A percentile compares a stretch with the other conserved stretches of the same genome.
Conservation (phyloP, 371 early-diverging fungal species). For the Actinomortierella ambigua region DNA sequence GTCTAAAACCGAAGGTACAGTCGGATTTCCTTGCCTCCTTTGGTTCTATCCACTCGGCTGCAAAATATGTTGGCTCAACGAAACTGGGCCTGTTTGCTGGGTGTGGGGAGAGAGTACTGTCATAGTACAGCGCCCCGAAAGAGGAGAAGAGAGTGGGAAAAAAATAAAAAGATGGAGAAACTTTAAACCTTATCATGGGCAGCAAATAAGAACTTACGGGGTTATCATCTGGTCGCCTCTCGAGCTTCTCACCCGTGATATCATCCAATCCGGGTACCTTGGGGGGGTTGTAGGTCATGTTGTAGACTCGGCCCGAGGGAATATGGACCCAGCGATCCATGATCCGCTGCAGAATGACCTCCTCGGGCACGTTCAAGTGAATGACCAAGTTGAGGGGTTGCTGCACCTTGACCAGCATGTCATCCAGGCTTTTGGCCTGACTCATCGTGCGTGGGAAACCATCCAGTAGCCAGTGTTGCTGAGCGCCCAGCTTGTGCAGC, state of each 20-base stretch:
- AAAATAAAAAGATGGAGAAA: not conserved
- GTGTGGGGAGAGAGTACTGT: too few relatives aligned
- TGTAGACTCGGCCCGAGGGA: conserved; percentile 93
- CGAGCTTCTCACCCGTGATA: conserved; percentile 88
- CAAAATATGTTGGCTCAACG: too few relatives aligned
- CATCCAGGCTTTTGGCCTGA: conserved; percentile 87
- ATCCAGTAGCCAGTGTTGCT: conserved; percentile 87
- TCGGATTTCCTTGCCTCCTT: too few relatives aligned
- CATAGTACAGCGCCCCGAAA: too few relatives aligned
- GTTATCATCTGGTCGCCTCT: conserved; percentile 92
- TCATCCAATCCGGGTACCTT: conserved; percentile 85
- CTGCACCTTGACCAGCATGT: conserved; percentile 53
- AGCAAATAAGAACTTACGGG: conserved; percentile 51
- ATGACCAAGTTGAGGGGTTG: conserved; percentile 86
- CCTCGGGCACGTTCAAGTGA: conserved; percentile 90
- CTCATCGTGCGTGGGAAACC: conserved; percentile 94
- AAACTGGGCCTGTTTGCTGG: too few relatives aligned
- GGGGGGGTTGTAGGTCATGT: conserved; percentile 94
- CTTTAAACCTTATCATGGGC: not conserved
- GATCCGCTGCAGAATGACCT: conserved; percentile 90
- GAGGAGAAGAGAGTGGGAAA: not conserved
- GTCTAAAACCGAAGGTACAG: too few relatives aligned
- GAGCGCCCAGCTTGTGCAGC: conserved; percentile 51
- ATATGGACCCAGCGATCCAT: conserved; percentile 95
- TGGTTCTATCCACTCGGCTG: too few relatives aligned